phyloP scores from a whole-genome alignment of 2,329 filamentous ascomycete genomes.

The Didymella lethalis region DNA sequence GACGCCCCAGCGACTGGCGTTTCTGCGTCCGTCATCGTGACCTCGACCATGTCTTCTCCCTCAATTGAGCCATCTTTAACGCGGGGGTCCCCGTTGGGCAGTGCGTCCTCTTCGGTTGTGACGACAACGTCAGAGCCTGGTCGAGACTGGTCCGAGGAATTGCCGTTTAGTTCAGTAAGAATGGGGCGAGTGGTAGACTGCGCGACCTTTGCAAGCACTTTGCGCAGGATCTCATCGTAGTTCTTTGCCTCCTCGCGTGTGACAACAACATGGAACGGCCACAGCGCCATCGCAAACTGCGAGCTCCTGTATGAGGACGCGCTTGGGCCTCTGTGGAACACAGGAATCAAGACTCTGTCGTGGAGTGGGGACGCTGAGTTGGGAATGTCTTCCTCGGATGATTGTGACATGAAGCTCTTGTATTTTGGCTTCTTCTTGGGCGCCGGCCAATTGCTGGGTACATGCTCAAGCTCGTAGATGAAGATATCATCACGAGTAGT shows the following conservation, averaged over 20 bases:
- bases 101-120: conserved; percentile 67
- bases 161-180: conserved; percentile 61
- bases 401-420: conserved; percentile 57
- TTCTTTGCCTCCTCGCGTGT: conserved; percentile 74
- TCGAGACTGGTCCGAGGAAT: conserved; percentile 59
- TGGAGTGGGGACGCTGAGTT: conserved; percentile 67
- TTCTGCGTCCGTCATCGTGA: conserved; percentile 77
- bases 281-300: conserved; percentile 47
- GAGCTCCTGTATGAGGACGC: conserved; percentile 43
- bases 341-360: conserved; percentile 73
- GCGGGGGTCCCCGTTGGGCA: conserved; percentile 73
- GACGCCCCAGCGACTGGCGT: conserved; percentile 28
- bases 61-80: conserved; percentile 81
- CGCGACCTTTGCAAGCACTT: conserved; percentile 77
- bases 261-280: conserved; percentile 76
- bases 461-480: conserved; percentile 78
- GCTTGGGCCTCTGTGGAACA: conserved; percentile 67
- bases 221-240: conserved; percentile 78
- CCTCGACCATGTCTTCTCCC: conserved; percentile 89
- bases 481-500: conserved; percentile 67
- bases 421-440: conserved; percentile 58
- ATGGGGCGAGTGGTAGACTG: conserved; percentile 77
- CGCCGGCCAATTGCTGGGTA: conserved; percentile 78
- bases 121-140: conserved; percentile 74
- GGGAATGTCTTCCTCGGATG: conserved; percentile 57